Conservation (phyloP, 805 yeast species). For the Teunomyces cretensis region DNA sequence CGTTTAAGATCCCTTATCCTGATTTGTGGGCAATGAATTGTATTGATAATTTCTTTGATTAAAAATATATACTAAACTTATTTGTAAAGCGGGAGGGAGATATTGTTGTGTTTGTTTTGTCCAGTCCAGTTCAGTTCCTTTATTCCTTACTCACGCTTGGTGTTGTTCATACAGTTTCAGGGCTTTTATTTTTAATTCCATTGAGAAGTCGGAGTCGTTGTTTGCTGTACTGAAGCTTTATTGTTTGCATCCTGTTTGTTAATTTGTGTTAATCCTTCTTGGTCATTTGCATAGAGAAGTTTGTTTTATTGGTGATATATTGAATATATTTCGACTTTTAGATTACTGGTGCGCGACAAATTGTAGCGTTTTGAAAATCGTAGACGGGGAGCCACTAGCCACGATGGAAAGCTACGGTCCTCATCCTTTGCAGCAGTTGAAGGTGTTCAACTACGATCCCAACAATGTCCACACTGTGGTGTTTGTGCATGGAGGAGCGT, state of each 20-base stretch:
- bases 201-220: not conserved
- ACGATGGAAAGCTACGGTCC: conserved; percentile 25
- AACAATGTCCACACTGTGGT: conserved; percentile 35
- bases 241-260: no score
- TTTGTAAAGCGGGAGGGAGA: not conserved
- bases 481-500: conserved; percentile 85
- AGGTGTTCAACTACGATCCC: conserved; percentile 21
- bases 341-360: no score
- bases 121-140: not conserved
- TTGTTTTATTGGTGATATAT: not conserved
- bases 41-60: conserved; percentile 5
- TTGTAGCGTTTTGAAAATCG: no score
- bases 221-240: not conserved
- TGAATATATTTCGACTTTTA: not conserved
- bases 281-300: not conserved
- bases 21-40: conserved; percentile 5
- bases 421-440: conserved; percentile 32
- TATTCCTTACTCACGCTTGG: no score
- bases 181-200: no score
- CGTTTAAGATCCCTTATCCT: conserved; percentile 4
- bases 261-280: no score
- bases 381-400: no score
- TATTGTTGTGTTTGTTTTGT: not conserved
- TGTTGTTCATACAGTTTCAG: no score
- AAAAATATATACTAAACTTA: conserved; percentile 4